Base-by-base conservation (phyloP, 2,329 filamentous ascomycete genomes). In the Sporothrix curviconia region DNA sequence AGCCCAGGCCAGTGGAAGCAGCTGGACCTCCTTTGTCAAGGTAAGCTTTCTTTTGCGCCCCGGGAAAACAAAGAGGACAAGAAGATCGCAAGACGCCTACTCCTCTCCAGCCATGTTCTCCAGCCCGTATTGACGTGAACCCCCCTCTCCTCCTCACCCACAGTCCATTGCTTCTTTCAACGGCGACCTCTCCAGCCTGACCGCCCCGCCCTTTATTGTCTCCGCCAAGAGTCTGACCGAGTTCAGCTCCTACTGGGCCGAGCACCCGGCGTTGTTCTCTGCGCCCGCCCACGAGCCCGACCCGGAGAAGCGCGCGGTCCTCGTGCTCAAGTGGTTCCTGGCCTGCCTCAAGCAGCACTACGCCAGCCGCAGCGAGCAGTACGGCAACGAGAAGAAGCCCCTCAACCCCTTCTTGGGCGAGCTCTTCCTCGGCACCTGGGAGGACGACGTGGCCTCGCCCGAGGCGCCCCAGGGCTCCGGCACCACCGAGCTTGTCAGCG, bases 261-360 rank as follows among this genome's bases (percentile, higher is more conserved):
- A 90, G 64, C 86, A 91, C 67, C 89, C 89, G 3, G 72, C 77
- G 17, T 74, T 96, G 60, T 87, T 97, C 65, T 84, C 90, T 59
- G 91, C 92, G 12, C 90, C 92, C 3, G 87, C 90, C 50, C 79
- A 80, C 58, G 91, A 96, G 71, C 66, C 84, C 54, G 88, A 95
- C 69, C 82, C 91, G 0, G 83, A 87, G 66, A 94, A 90, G 76
- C 85, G 92, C 61, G 86, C 90, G 19, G 74, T 95, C 64, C 78
- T 92, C 34, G 92, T 97, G n/a, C 77, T 96, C 66, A 95, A 92
- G 73, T 97, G 92, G 92, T 97, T 96, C 75, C 75, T 97, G 56
- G 92, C 85, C 67, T 96, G 92, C 3, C 78, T 97, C 54, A 95
- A 94, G 76, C 90, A 95, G 72, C 90, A 95, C 70, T 85, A 86